Evolutionary conservation across 345 rosid genomes (phyloP).

Genomic region (Combretum micranthum): DNA sequence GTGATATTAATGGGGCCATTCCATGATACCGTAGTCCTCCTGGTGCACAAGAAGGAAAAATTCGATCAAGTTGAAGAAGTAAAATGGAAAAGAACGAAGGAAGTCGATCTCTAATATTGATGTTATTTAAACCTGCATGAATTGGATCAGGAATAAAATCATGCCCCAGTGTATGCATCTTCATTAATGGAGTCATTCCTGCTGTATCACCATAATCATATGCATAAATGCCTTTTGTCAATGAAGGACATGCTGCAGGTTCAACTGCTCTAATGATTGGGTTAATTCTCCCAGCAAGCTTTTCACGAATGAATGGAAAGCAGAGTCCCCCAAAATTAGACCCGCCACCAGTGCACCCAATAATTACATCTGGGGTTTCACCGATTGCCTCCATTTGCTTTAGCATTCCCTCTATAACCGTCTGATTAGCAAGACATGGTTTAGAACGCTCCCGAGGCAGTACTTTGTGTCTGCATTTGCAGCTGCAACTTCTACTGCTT

Average conservation of each 20-base stretch:
- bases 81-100: slow-evolving; percentile 4
- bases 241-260: slow-evolving; percentile 86
- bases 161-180: slow-evolving; percentile 98
- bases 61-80: slow-evolving; percentile 1
- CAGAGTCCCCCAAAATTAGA: slow-evolving; percentile 90
- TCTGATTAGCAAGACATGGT: slow-evolving; percentile 91
- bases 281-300: slow-evolving; percentile 70
- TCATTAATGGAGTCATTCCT: slow-evolving; percentile 93
- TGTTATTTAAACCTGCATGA: slow-evolving; percentile 57
- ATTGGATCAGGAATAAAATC: slow-evolving; percentile 98
- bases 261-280: slow-evolving; percentile 81
- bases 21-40: slow-evolving; percentile 96
- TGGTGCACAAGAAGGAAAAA: slow-evolving; percentile 16
- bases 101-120: not conserved
- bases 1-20: slow-evolving; percentile 89
- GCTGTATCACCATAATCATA: slow-evolving; percentile 86
- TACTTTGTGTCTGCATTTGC: slow-evolving; percentile 64
- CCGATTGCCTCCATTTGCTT: slow-evolving; percentile 77
- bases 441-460: slow-evolving; percentile 85
- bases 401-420: slow-evolving; percentile 89
- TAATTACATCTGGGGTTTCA: slow-evolving; percentile 78
- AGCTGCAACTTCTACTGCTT: slow-evolving; percentile 91
- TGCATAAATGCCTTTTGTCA: slow-evolving; percentile 83
- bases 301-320: slow-evolving; percentile 90
- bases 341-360: slow-evolving; percentile 96